phyloP scores from a whole-genome alignment of 192 early-diverging fungal genomes.

The Pecoramyces ruminantium region DNA sequence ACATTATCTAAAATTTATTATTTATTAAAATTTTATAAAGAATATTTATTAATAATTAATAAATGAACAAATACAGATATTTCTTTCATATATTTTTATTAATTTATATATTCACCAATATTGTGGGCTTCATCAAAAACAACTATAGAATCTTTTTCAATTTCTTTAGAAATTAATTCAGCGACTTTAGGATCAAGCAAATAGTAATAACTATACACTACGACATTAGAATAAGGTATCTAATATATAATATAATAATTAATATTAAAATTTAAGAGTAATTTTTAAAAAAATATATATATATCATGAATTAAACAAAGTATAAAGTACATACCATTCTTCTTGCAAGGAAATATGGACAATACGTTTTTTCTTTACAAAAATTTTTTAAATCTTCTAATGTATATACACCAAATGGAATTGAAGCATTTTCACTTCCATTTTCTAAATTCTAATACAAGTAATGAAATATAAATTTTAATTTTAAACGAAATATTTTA shows the following conservation, averaged over 20 bases:
- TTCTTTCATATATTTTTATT: too few species aligned
- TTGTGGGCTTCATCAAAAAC: constrained; percentile 99
- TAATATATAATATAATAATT: constrained; percentile 10
- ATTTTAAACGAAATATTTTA: too few species aligned
- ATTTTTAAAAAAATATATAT: too few species aligned
- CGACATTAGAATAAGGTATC: constrained; percentile 78
- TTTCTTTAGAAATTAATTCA: constrained; percentile 85
- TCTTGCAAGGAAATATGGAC: constrained; percentile 89
- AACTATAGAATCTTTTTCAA: constrained; percentile 88
- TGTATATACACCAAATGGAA: constrained; percentile 88
- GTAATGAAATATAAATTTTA: too few species aligned
- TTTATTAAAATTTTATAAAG: too few species aligned
- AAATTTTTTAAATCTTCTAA: constrained; percentile 82
- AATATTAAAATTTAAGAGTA: too few species aligned
- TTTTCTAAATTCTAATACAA: constrained; percentile 56
- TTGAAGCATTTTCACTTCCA: constrained; percentile 30
- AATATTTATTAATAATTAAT: too few species aligned
- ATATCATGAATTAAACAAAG: too few species aligned
- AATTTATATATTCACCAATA: constrained; percentile 47
- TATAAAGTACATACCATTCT: constrained; percentile 51
- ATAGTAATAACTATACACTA: constrained; percentile 98
- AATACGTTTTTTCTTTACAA: constrained; percentile 51
- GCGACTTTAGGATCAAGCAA: constrained; percentile 99
- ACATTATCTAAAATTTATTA: too few species aligned
- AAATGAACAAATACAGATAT: too few species aligned